Conservation (phyloP, 805 yeast genomes). For the Brettanomyces sp. region DNA sequence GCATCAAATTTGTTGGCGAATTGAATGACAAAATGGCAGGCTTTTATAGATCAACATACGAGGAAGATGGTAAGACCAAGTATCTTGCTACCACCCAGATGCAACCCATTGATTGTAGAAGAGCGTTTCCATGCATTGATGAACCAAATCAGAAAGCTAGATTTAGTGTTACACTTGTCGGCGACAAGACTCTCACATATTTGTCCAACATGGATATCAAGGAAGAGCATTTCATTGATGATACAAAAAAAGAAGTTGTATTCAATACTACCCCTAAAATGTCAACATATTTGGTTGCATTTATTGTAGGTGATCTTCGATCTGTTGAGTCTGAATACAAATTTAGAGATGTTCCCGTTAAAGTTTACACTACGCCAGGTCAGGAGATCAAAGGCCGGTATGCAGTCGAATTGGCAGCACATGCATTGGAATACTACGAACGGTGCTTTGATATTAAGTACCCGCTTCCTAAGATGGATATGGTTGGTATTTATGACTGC, state of each 20-base stretch:
- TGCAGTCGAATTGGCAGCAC: constrained; percentile 42
- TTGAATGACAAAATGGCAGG: constrained; percentile 51
- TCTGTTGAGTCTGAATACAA: constrained; percentile 40
- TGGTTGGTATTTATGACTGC: constrained; percentile 72
- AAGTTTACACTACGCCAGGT: constrained; percentile 47
- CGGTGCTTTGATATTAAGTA: constrained; percentile 43
- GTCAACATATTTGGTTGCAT: constrained; percentile 50
- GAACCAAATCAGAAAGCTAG: constrained; percentile 52
- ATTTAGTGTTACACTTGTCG: constrained; percentile 36
- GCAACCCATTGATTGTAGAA: constrained; percentile 53
- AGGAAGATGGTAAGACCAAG: constrained; percentile 33
- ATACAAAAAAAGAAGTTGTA: constrained; percentile 19
- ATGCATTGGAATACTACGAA: constrained; percentile 43
- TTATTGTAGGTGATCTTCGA: constrained; percentile 50
- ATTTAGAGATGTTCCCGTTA: constrained; percentile 38
- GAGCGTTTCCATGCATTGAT: constrained; percentile 51
- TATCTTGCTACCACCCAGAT: constrained; percentile 48
- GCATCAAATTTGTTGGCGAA: constrained; percentile 32
- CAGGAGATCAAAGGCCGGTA: constrained; percentile 35
- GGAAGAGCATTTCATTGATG: constrained; percentile 12
- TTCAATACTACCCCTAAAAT: constrained; percentile 43
- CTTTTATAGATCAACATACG: constrained; percentile 43
- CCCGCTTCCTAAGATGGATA: constrained; percentile 78
- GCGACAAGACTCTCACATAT: constrained; percentile 28
- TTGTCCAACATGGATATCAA: constrained; percentile 42